These are phyloP conservation scores for Phytopythium delawarense DNA, from an alignment of 352 stramenopile species.

Conservation along the genomic window DNA sequence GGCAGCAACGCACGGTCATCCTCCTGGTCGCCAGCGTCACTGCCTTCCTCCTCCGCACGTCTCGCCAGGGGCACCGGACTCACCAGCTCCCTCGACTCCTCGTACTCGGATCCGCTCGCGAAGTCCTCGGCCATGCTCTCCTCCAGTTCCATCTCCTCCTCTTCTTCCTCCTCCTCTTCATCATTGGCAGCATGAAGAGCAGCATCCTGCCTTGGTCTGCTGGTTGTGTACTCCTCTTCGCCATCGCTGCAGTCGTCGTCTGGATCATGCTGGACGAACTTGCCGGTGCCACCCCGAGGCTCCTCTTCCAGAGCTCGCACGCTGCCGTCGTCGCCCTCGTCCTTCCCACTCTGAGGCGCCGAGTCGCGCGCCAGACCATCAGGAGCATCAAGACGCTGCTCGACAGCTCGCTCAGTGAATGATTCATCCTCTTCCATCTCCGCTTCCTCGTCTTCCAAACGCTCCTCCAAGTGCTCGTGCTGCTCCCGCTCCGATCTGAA, in stretches of 20 bases:
- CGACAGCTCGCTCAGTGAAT: not conserved
- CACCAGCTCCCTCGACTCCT: constrained; percentile 37
- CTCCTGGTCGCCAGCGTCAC: constrained; percentile 11
- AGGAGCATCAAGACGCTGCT: not conserved
- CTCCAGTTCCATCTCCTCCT: constrained; percentile 30
- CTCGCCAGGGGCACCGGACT: not conserved
- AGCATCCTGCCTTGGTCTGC: constrained; percentile 3
- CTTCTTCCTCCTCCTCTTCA: constrained; percentile 8
- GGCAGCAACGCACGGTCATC: constrained; percentile 16
- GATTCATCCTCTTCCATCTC: constrained; percentile 4
- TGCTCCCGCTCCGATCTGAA: not conserved
- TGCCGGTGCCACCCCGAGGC: not conserved
- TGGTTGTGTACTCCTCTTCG: not conserved
- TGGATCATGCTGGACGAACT: not conserved
- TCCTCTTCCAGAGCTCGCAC: not conserved
- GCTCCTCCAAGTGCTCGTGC: constrained; percentile 2
- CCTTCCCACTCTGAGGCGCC: constrained; percentile 8
- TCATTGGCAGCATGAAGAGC: not conserved
- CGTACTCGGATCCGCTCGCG: constrained; percentile 48
- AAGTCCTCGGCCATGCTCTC: constrained; percentile 53
- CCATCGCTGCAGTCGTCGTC: not conserved
- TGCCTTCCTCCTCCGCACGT: constrained; percentile 6
- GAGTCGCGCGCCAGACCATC: not conserved
- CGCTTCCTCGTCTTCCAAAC: constrained; percentile 1
- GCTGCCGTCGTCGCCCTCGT: not conserved